These are phyloP conservation scores for Colletotrichum salicis DNA, from an alignment of 2,329 filamentous ascomycete genomes.

Conservation along the genomic window DNA sequence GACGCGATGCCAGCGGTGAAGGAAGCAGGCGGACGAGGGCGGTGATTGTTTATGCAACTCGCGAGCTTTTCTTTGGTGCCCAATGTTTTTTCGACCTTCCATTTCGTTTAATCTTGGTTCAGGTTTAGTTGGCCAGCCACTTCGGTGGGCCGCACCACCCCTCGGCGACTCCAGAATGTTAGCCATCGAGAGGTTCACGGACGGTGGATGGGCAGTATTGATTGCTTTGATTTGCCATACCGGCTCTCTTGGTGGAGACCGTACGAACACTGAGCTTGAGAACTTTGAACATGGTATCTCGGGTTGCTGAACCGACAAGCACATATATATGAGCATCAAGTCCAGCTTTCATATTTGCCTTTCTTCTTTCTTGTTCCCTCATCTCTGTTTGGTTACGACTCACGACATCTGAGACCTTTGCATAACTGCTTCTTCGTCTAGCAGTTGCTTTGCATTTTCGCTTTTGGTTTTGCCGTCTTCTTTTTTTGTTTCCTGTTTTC, in stretches of 20 bases:
- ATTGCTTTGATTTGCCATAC: conserved; percentile 2
- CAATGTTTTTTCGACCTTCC: conserved; percentile 19
- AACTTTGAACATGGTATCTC: background rate
- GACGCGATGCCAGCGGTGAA: conserved; percentile 26
- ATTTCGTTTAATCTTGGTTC: conserved; percentile 23
- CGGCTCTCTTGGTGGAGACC: conserved; percentile 5
- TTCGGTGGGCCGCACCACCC: conserved; percentile 26
- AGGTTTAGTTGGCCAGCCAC: conserved; percentile 29
- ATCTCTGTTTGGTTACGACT: conserved; percentile 18
- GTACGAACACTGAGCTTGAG: background rate
- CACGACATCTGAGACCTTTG: conserved; percentile 14
- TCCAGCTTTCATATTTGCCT: conserved; percentile 5
- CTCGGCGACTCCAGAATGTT: conserved; percentile 25
- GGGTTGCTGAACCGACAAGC: conserved; percentile 10
- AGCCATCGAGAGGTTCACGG: background rate
- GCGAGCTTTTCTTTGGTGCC: conserved; percentile 21
- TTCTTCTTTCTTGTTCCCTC: conserved; percentile 13
- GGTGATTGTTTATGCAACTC: conserved; percentile 7
- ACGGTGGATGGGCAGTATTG: conserved; percentile 9
- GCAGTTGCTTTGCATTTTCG: conserved; percentile 21
- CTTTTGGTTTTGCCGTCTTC: conserved; percentile 4
- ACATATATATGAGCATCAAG: conserved; percentile 28
- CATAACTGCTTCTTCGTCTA: conserved; percentile 9
- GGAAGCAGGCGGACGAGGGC: background rate
- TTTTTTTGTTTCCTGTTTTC: conserved; percentile 1